Evolutionary conservation across 352 stramenopile genomes (phyloP).

Genomic region (Elongisporangium senticosum): DNA sequence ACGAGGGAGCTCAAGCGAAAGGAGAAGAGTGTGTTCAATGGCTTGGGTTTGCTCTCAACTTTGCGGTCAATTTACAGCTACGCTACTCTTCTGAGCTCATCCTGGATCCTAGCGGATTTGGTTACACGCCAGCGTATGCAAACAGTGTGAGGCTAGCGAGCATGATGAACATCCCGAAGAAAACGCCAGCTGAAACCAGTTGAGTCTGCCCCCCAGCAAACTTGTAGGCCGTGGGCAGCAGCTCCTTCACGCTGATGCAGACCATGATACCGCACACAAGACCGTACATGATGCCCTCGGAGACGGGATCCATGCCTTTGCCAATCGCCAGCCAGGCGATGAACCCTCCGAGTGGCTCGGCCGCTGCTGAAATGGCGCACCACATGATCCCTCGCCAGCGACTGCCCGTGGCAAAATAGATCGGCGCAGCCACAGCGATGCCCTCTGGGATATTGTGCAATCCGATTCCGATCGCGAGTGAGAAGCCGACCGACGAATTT

Average conservation of each 20-base stretch:
- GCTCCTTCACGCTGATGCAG: constrained; percentile 85
- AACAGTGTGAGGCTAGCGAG: constrained; percentile 86
- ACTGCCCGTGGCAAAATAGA: constrained; percentile 96
- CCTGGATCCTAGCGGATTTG: too few relatives aligned
- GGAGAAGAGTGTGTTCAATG: too few relatives aligned
- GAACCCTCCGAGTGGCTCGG: constrained; percentile 84
- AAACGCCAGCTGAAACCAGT: constrained; percentile 71
- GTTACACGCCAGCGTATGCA: constrained; percentile 40
- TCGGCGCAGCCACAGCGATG: constrained; percentile 90
- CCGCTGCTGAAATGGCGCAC: constrained; percentile 82
- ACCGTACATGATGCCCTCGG: constrained; percentile 88
- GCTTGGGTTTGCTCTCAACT: too few relatives aligned
- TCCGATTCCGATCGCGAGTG: constrained; percentile 92
- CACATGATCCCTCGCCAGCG: constrained; percentile 91
- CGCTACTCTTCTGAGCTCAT: too few relatives aligned
- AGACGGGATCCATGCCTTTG: constrained; percentile 47
- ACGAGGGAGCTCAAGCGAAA: too few relatives aligned
- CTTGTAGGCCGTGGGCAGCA: constrained; percentile 86
- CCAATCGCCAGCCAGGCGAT: constrained; percentile 79
- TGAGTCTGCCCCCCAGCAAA: constrained; percentile 78
- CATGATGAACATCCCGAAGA: constrained; percentile 85
- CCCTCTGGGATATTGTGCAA: constrained; percentile 98
- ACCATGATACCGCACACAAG: constrained; percentile 94
- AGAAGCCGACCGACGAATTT: constrained; percentile 86
- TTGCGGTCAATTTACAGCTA: too few relatives aligned